Base-by-base conservation (phyloP, 2,329 filamentous ascomycete genomes). In the Periconia digitata region DNA sequence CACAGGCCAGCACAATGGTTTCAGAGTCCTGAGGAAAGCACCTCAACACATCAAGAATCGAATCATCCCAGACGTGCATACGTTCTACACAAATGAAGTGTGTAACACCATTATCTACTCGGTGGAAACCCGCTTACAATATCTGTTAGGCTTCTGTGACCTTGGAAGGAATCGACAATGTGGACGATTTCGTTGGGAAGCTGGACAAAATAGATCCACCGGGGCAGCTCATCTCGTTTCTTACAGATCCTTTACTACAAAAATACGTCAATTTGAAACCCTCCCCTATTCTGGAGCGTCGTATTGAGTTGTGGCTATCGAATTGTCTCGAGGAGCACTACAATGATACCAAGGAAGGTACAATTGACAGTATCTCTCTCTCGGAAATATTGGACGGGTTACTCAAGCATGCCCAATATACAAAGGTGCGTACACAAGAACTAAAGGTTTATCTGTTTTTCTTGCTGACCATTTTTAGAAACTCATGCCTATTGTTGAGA, bases 151-250 rank as follows among this genome's bases (percentile, higher is more conserved):
- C 58, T 18, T 72, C 72, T 83, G 3, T 72, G 13, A 74, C 72
- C 8, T 71, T 95, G 5, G 90, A 95, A 64, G 90, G 95, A 62
- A 83, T 95, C 45, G 86, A 90, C 58, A 85, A 79, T 51, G 84
- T 85, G 12, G 76, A 83, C 20, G 78, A 83, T 42, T 86, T 95
- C 50, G 85, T 90, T 6, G 80, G 82, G 38, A 87, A 82, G 47
- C 71, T 95, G 8, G 89, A 95, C 58, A 87, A 80, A 56, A 85
- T 95, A 21, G 88, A 94, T 67, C 74, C 91, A 35, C 90, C 90
- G 0, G 91, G 88, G 54, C 90, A 95, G 69, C 77, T 95, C 2
- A 84, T 91, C 35, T 88, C 90, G 5, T 84, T 89, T 3, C 74
- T 95, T 13, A 82, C 81, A 2, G 88, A 95, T 62, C 86, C 86